Base-by-base conservation (phyloP, 306 rosid species). In the Corylus heterophylla region DNA sequence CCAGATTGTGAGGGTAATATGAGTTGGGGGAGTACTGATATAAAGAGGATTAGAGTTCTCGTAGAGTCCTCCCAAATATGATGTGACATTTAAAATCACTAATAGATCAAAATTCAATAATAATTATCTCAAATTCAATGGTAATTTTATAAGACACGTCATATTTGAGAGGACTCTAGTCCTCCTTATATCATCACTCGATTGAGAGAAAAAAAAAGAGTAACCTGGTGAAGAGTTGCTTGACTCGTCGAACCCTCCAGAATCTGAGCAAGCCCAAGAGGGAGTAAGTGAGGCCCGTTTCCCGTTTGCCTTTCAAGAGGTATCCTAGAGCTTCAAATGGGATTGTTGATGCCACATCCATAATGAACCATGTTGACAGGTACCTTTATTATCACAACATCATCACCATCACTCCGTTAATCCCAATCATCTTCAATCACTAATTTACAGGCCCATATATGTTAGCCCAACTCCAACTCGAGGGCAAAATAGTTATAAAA, bases 271-370 rank as follows among this genome's bases (percentile, higher is more conserved):
- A 51, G 69, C 97, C 97, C 73, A 95, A 79, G 50, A 95, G 88
- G 64, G 72, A 83, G 78, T 68, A 92, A 75, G 90, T 71, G 56
- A 88, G 87, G n/a, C 92, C 71, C 51, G 81, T 58, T 37, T 77
- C 80, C 77, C 75, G 83, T 83, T 83, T 88, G 74, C 98, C 97
- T 9, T 92, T 91, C 72, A 87, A 56, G 25, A 91, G 62, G 66
- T 74, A 88, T 8, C 83, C 83, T 13, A 92, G 3, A 71, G 81
- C 80, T 64, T 92, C 97, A 68, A 80, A 95, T 51, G 98, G 98
- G 69, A 92, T 68, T 0, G 98, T 91, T 74, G 98, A 92, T 84
- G 96, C 97, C 80, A 90, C 76, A 80, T 95, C 98, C 98, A 95
- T 95, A 69, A 91, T 0, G 79, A 95, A 92, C 98, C 98, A 92